These are phyloP conservation scores for Epichloe aotearoae DNA, from an alignment of 2,329 filamentous ascomycete genomes.

Conservation along the genomic window DNA sequence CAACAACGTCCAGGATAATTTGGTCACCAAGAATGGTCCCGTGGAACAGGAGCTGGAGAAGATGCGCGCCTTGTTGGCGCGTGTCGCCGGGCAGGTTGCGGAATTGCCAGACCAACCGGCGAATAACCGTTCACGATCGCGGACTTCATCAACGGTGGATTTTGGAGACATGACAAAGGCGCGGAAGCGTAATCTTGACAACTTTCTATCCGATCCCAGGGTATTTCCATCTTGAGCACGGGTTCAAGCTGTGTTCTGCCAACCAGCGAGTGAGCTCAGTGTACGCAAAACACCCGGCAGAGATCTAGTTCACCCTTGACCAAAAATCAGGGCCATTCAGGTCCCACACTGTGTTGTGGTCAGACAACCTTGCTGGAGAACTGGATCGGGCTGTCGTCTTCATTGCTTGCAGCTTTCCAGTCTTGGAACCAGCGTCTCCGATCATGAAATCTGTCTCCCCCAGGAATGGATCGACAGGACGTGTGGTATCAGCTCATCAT, in stretches of 20 bases:
- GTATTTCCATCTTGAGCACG: constrained; percentile 10
- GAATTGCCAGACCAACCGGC: constrained; percentile 17
- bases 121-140: background rate
- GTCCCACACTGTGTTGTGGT: constrained; percentile 16
- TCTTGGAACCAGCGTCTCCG: constrained; percentile 5
- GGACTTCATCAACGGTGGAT: constrained; percentile 10
- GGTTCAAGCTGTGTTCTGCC: background rate
- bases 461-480: constrained; percentile 1
- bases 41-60: constrained; percentile 53
- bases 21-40: constrained; percentile 51
- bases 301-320: background rate
- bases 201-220: constrained; percentile 21
- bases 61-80: constrained; percentile 49
- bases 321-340: constrained; percentile 1
- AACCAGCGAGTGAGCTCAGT: too few species aligned
- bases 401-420: constrained; percentile 8
- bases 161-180: constrained; percentile 24
- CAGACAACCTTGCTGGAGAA: constrained; percentile 12
- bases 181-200: constrained; percentile 30
- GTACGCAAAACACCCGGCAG: background rate
- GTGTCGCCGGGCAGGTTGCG: constrained; percentile 42
- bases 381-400: constrained; percentile 8
- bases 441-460: background rate
- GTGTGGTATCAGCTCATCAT: constrained; percentile 12
- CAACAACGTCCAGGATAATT: constrained; percentile 45